Evolutionary conservation across 768 basidiomycete genomes (phyloP), one percentile per base, ranked within the genome.

Genomic region (Serendipita vermifera): DNA sequence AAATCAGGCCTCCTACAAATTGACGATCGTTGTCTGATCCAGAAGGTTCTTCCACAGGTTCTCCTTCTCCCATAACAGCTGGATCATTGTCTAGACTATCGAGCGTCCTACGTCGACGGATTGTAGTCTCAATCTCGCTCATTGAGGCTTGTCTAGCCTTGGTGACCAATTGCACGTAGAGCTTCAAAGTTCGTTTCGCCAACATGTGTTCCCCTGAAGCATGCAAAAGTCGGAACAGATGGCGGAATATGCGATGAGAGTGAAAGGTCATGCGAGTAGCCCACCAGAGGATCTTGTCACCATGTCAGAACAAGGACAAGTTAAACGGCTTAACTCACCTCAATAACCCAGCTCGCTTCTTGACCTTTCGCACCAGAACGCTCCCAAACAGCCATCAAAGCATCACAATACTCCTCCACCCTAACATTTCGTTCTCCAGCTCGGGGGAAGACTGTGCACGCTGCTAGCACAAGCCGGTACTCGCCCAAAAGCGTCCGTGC

Each of bases 241-340:
- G 87, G 0, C 93, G 82, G 55, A 88, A 77, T 5, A 97, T 72
- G 6, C 82, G 79, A 58, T 84, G 85, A 0, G 88, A 93, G 64
- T 96, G 92, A 74, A 97, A 96, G 0, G 94, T 98, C 20, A 92
- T 77, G 20, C 84, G 81, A 6, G 90, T 92, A 1, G 90, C 85
- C 90, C 90, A 92, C 86, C 90, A 94, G 1, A 97, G 75, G 20
- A 90, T 77, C 86, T 87, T 66, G 17, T 29, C 5, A 24, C 22
- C 38, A 13, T 13, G 29, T 22, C 13, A 29, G 1, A 58, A 53
- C 22, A 17, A 3, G 48, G 29, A 0, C 54, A 38, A 55, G 7
- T 3, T 3, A 31, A 24, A 39, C 59, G 55, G 43, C 13, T 36
- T 56, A 22, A 79, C 83, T 61, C 59, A 87, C 86, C 65, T 91